Base-by-base conservation (phyloP, 2,329 filamentous ascomycete species). In the Huntiella decipiens region DNA sequence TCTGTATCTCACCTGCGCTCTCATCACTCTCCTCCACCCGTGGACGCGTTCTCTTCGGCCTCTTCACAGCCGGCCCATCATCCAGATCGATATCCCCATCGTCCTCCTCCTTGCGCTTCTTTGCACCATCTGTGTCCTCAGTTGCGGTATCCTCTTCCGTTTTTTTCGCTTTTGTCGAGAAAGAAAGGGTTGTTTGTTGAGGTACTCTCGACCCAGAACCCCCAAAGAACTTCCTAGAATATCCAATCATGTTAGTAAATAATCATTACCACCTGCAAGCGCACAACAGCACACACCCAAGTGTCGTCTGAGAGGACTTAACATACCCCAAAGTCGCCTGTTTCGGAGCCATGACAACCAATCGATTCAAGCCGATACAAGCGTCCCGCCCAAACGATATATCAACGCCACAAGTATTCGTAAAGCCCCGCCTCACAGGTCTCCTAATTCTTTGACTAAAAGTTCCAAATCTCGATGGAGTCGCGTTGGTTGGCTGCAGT, bases 311-410 rank as follows among this genome's bases (percentile, higher is more conserved):
- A 52, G 70, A 69, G 56, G 77, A 65, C 63, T 74, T 79, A 52
- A 88, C 85, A 65, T 91, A 93, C 86, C 83, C 83, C 61, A 93
- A 65, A 51, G 82, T 93, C 56, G 82, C 77, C 65, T 93, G 85
- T 60, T 83, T 86, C 38, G 65, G 65, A 54, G 66, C 64, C 64
- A 68, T 68, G 38, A 38, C 46, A 28, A 2, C 7, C 22, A 28
- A 28, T 28, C 7, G 22, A 28, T 28, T 28, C 22, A 28, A 28
- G 22, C 22, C 22, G 6, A 28, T 10, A 7, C 6, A 28, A 28
- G 22, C 8, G 22, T 28, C 22, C 8, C 8, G 22, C 7, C 7
- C 7, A 28, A 10, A 7, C 6, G 8, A 28, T 28, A 7, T 28
- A 28, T 28, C 22, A 28, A 28, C 22, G 22, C 22, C 22, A 10